Evolutionary conservation across 768 basidiomycete species (phyloP), one percentile per base, ranked within the genome.

Genomic region (Leucogyrophana mollusca): DNA sequence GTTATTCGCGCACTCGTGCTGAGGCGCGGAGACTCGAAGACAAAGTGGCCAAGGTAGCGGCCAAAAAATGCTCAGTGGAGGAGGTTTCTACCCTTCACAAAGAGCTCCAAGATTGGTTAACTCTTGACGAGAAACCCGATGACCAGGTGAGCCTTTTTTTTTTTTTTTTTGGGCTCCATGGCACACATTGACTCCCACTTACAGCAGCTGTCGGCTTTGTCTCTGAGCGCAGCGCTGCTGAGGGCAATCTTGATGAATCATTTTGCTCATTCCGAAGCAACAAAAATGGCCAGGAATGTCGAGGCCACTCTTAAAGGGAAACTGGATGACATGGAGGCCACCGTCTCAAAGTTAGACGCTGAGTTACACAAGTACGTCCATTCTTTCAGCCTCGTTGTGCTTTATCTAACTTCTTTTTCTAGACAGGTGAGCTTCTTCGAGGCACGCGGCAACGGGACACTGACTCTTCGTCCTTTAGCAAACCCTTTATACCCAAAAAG

Each of bases 41-140:
- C 68, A 88, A 81, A 67, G 87, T 91, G 47, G 82, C 82, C 46
- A 78, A 76, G 57, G 83, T 90, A 56, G 89, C 89, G 25, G 78
- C 80, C 11, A 87, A 87, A 79, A 90, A 87, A 76, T 89, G 86
- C 69, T 88, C 87, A 32, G 88, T 91, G 50, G 89, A 90, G 64
- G 89, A 91, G 71, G 86, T 91, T 42, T 79, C 82, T 42, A 70
- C 76, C 49, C 78, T 91, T 53, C 85, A 88, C 68, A 79, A 82
- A 59, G 89, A 91, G 69, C 75, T 91, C 51, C 79, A 87, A 62
- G 79, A 81, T 50, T 91, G 87, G 87, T 66, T 91, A 46, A 72
- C 70, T 36, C 70, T 78, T 42, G 83, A 84, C 56, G 71, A 66
- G 54, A 81, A 80, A 62, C 56, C 65, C 58, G 77, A 82, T 56